Conservation (phyloP, 768 basidiomycete species). For the Lactifluus piperatus region DNA sequence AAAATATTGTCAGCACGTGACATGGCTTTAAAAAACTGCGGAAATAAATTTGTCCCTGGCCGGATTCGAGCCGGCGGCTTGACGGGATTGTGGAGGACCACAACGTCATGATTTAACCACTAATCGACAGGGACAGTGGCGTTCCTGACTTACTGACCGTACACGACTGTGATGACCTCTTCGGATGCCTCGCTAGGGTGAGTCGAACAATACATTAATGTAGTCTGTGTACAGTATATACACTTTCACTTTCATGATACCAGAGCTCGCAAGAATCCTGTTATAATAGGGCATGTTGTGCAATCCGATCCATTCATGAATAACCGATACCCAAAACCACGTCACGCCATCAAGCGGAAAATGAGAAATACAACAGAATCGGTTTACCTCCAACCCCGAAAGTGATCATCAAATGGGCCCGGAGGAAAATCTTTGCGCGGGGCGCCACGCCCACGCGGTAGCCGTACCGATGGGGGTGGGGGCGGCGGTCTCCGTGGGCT, state of each 20-base stretch:
- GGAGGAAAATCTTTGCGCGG: background rate
- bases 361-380: background rate
- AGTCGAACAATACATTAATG: background rate
- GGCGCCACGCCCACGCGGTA: constrained; percentile 6
- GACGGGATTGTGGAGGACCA: constrained; percentile 7
- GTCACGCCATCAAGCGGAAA: background rate
- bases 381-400: constrained; percentile 3
- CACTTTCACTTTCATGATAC: background rate
- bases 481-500: constrained; percentile 27
- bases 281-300: background rate
- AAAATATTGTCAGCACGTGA: background rate
- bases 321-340: background rate
- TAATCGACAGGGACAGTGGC: constrained; percentile 13
- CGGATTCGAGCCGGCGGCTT: constrained; percentile 18
- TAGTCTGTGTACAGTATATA: background rate
- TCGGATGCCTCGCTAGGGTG: too few species aligned
- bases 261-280: background rate
- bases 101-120: constrained; percentile 20
- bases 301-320: background rate
- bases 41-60: constrained; percentile 7
- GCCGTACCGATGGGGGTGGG: background rate
- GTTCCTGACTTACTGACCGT: background rate
- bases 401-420: constrained; percentile 7
- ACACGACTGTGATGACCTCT: background rate
- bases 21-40: too few species aligned